A percentile compares a stretch with the other conserved stretches of the same genome.
Evolutionary conservation across 768 basidiomycete species (phyloP).

Genomic region (Podaxis sp.): DNA sequence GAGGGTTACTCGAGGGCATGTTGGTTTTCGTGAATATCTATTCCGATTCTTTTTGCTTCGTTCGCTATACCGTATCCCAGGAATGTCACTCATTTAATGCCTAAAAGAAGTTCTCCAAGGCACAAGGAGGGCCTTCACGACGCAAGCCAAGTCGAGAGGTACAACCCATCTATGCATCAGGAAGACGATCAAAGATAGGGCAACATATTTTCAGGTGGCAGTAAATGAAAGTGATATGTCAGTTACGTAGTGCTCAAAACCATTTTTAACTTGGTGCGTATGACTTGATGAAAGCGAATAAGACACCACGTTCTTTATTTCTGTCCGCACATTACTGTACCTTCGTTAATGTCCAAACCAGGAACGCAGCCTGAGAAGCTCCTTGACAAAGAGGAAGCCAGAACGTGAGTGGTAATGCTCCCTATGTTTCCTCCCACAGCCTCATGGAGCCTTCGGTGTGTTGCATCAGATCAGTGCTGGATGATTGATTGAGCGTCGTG

Average conservation of each 20-base stretch:
- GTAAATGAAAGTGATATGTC: too few species aligned
- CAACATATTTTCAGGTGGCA: too few species aligned
- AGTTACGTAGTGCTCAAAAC: neutral
- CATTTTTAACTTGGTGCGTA: slow-evolving; percentile 25
- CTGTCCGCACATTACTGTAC: slow-evolving; percentile 37
- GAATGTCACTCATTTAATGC: too few species aligned
- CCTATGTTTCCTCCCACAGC: slow-evolving; percentile 14
- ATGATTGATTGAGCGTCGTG: slow-evolving; percentile 42
- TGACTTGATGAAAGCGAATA: slow-evolving; percentile 59
- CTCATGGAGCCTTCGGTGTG: slow-evolving; percentile 11
- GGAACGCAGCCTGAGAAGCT: slow-evolving; percentile 66
- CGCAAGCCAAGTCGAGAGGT: too few species aligned
- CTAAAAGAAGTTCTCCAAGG: too few species aligned
- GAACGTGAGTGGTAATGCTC: slow-evolving; percentile 30
- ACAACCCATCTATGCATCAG: too few species aligned
- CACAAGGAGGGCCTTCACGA: too few species aligned
- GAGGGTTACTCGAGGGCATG: too few species aligned
- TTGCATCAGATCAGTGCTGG: slow-evolving; percentile 9
- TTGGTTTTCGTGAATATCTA: too few species aligned
- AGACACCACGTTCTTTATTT: slow-evolving; percentile 80
- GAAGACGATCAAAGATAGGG: too few species aligned
- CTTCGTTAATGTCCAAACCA: slow-evolving; percentile 14
- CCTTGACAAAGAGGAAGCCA: slow-evolving; percentile 59
- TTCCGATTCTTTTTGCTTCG: too few species aligned
- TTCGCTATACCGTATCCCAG: too few species aligned